Evolutionary conservation across 345 rosid species (phyloP).

Genomic region (Sonneratia caseolaris): DNA sequence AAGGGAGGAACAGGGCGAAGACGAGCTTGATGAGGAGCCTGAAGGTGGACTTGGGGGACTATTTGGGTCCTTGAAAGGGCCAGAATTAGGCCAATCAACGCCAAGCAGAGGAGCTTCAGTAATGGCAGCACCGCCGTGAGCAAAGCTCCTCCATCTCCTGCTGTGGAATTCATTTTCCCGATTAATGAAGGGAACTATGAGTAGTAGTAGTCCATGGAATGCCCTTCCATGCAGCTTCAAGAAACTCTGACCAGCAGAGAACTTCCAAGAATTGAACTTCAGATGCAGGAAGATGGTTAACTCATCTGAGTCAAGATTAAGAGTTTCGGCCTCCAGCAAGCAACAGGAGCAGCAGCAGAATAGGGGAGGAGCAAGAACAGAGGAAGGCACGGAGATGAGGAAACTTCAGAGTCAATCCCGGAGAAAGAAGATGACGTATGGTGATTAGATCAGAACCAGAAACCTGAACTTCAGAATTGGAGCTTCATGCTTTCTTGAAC

Average conservation of each 20-base stretch:
- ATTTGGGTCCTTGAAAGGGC: constrained; percentile 56
- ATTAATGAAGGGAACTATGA: neutral
- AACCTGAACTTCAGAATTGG: no score
- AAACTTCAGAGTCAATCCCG: neutral
- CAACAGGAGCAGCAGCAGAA: neutral
- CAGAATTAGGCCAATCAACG: constrained; percentile 65
- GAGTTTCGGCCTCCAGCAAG: neutral
- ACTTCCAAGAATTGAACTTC: neutral
- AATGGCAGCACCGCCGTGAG: constrained; percentile 56
- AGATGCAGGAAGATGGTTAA: neutral
- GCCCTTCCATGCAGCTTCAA: no score
- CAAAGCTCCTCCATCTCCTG: constrained; percentile 22
- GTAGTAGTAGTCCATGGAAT: neutral
- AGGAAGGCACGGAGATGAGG: neutral
- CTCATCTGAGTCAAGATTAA: neutral
- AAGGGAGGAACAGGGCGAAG: constrained; percentile 81
- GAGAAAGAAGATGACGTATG: neutral
- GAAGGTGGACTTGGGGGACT: constrained; percentile 60
- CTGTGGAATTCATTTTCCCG: neutral
- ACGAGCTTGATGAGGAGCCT: constrained; percentile 84
- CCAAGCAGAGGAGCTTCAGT: constrained; percentile 62
- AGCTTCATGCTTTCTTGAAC: no score
- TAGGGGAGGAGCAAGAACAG: neutral
- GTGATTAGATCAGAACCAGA: no score
- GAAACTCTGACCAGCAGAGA: neutral